These are phyloP conservation scores for Pleurotus citrinopileatus DNA, from an alignment of 768 basidiomycete genomes.

Conservation along the genomic window DNA sequence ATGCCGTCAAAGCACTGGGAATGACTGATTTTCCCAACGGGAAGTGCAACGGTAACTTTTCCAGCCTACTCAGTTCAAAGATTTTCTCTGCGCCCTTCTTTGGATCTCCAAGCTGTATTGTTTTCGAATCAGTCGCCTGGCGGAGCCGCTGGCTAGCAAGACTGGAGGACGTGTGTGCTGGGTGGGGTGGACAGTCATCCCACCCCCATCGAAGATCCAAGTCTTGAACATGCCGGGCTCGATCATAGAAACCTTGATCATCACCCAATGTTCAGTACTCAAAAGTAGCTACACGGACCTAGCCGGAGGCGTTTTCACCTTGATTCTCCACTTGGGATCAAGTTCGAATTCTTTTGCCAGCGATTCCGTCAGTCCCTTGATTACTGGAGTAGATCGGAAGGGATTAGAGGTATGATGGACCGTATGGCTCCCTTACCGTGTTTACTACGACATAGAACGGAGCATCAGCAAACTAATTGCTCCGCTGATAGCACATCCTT, in stretches of 20 bases:
- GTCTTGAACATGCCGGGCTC: background rate
- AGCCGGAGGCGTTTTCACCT: background rate
- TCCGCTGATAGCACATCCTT: background rate
- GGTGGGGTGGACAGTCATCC: background rate
- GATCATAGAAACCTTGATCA: too few relatives aligned
- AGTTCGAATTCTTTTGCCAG: conserved; percentile 25
- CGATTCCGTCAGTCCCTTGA: conserved; percentile 25
- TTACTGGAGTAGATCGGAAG: conserved; percentile 17
- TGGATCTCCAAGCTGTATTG: background rate
- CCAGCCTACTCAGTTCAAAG: background rate
- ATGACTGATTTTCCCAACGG: background rate
- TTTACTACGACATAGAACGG: background rate
- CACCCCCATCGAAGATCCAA: background rate
- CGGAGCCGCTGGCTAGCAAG: background rate
- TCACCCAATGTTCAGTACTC: too few relatives aligned
- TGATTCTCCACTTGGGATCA: conserved; percentile 34
- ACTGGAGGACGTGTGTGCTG: background rate
- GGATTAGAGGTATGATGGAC: background rate
- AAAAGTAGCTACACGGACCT: background rate
- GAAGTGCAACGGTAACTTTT: background rate
- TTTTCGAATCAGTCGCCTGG: background rate
- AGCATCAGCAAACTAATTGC: background rate
- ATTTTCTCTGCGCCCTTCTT: background rate
- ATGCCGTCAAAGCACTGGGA: background rate
- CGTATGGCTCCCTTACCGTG: background rate